Evolutionary conservation across 2,329 filamentous ascomycete species (phyloP), one percentile per base, ranked within the genome.

Genomic region (Leptographium procerum): DNA sequence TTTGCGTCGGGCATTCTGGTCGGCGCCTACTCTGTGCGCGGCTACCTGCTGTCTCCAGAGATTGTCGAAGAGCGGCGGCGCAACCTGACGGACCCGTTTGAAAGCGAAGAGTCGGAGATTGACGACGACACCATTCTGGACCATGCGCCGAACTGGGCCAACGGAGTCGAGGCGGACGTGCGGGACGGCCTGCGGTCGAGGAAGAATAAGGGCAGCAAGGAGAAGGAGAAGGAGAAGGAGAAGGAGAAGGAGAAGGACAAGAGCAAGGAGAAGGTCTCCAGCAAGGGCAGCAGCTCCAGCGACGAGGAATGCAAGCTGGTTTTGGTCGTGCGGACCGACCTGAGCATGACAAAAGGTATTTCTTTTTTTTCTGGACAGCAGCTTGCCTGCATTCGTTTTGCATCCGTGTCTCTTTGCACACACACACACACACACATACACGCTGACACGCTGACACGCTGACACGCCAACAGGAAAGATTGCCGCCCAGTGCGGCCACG

Each of bases 331-430:
- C 78, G 94, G 69, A 96, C 90, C 22, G 94, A 99, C 74, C 73
- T 99, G 66, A 92, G 92, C 66, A 99, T 99, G 94, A 94, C 88
- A 11, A 97, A 96, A 75, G 92, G 92, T 50, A n/a, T 51, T 22
- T 40, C 40, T 33, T 54, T 56, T 28, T 43, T 43, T 10, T 19
- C n/a, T n/a, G n/a, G n/a, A n/a, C n/a, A n/a, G n/a, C n/a, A n/a
- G n/a, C n/a, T n/a, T n/a, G n/a, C n/a, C n/a, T n/a, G n/a, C n/a
- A n/a, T 43, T 22, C 7, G 34, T 3, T 8, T 8, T 9, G 34
- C 3, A 13, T 9, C n/a, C 4, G 16, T 22, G 2, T 43, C 1
- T 43, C 19, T 43, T 43, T 43, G 13, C 13, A 6, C 40, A 16
- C 7, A 19, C 11, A 7, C 11, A 7, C 40, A 16, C 7, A 19